These are phyloP conservation scores for Cornus florida DNA, from an alignment of 148 eudicot genomes.

Conservation along the genomic window DNA sequence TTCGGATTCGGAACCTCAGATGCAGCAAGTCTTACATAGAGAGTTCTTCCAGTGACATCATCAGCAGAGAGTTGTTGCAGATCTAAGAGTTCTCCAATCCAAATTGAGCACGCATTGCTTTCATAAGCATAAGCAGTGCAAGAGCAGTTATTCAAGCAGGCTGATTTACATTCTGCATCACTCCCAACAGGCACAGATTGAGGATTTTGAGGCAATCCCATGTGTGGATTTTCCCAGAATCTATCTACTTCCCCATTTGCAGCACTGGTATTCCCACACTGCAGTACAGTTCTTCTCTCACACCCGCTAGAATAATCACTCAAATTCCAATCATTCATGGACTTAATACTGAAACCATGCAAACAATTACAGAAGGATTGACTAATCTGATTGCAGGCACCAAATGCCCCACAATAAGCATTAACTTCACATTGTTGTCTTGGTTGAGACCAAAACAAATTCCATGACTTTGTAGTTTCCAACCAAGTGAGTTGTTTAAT, in stretches of 20 bases:
- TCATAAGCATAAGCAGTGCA: constrained; percentile 44
- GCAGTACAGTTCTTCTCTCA: constrained; percentile 27
- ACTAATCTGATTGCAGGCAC: constrained; percentile 35
- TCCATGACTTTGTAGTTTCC: constrained; percentile 14
- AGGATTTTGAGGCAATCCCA: background rate
- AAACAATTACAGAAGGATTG: constrained; percentile 49
- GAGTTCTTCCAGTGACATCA: constrained; percentile 31
- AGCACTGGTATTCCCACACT: constrained; percentile 28
- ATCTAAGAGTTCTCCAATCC: constrained; percentile 31
- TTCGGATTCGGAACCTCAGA: constrained; percentile 22
- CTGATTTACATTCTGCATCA: constrained; percentile 22
- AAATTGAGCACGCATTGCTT: constrained; percentile 28
- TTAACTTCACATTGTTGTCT: too few relatives aligned
- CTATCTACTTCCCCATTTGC: constrained; percentile 22
- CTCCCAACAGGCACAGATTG: constrained; percentile 2
- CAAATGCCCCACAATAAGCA: constrained; percentile 51
- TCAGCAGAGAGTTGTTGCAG: constrained; percentile 30
- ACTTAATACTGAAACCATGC: constrained; percentile 28
- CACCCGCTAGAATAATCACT: constrained; percentile 61
- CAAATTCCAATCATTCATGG: constrained; percentile 35
- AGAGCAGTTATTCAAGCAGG: constrained; percentile 35
- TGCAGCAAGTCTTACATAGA: constrained; percentile 36
- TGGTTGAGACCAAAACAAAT: too few relatives aligned
- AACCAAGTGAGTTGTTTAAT: constrained; percentile 43
- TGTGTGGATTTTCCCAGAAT: constrained; percentile 20